Evolutionary conservation across 164 flowering plant species (phyloP).

Genomic region (Akebia trifoliata): DNA sequence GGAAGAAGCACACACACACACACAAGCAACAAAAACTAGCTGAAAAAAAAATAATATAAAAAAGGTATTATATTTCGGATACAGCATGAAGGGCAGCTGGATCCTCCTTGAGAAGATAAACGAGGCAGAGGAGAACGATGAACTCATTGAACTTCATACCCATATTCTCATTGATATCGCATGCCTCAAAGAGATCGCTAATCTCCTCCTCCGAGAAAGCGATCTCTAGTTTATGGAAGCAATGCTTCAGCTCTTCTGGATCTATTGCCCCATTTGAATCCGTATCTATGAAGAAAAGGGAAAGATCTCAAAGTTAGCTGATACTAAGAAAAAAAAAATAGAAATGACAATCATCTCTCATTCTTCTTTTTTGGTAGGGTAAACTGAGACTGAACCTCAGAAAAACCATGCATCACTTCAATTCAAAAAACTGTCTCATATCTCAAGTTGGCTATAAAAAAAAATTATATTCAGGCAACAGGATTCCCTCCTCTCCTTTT

Average conservation of each 20-base stretch:
- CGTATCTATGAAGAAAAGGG: constrained; percentile 45
- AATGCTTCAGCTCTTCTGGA: constrained; percentile 68
- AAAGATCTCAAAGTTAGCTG: background rate
- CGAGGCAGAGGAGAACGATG: constrained; percentile 92
- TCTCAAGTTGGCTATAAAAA: background rate
- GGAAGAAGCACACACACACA: no score
- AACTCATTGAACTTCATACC: constrained; percentile 90
- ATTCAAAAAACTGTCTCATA: background rate
- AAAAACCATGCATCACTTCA: background rate
- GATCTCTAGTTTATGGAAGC: constrained; percentile 66
- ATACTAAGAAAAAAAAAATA: background rate
- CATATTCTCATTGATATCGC: constrained; percentile 71
- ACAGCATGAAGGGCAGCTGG: constrained; percentile 46
- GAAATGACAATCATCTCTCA: no score
- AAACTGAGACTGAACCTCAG: background rate
- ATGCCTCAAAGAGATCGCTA: constrained; percentile 73
- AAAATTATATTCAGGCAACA: no score
- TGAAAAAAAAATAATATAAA: background rate
- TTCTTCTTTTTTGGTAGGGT: background rate
- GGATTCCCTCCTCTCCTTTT: no score
- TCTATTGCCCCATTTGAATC: constrained; percentile 84
- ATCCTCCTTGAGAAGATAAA: constrained; percentile 81
- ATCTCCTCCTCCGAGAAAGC: constrained; percentile 72
- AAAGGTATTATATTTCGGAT: constrained; percentile 31
- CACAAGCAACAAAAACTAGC: no score